Conservation (phyloP, 176 grass and related monocot genomes). For the Oryza brachyantha region DNA sequence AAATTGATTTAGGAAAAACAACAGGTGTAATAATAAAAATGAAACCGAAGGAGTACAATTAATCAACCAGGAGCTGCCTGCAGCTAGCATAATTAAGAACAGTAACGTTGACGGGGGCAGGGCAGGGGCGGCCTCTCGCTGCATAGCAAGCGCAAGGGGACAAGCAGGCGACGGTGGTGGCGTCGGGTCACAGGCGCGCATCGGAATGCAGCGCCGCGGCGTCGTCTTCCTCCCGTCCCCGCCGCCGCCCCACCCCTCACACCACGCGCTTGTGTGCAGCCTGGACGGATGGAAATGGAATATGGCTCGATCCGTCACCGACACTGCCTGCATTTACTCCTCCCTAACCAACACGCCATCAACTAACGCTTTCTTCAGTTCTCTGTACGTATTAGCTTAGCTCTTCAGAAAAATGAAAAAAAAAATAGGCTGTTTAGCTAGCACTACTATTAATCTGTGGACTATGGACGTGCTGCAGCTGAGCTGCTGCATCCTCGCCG, state of each 20-base stretch:
- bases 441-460: too few species aligned
- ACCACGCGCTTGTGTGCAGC: too few species aligned
- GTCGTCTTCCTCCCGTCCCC: not conserved
- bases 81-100: too few species aligned
- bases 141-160: not conserved
- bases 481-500: too few species aligned
- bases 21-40: too few species aligned
- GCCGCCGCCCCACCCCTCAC: too few species aligned
- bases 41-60: too few species aligned
- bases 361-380: not conserved
- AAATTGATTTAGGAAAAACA: too few species aligned
- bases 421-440: too few species aligned
- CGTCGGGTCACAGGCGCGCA: conserved; percentile 21
- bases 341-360: not conserved
- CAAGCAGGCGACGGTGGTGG: not conserved
- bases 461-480: too few species aligned
- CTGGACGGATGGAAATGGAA: too few species aligned
- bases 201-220: not conserved
- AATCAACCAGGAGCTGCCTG: not conserved
- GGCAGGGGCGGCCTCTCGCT: not conserved
- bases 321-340: conserved; percentile 12
- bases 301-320: conserved; percentile 7
- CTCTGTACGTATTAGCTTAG: not conserved
- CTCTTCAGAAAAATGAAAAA: too few species aligned
- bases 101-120: not conserved